A percentile compares a stretch with the other conserved stretches of the same genome.
Evolutionary conservation across 2,329 filamentous ascomycete genomes (phyloP).

Genomic region (Phoma sp.): DNA sequence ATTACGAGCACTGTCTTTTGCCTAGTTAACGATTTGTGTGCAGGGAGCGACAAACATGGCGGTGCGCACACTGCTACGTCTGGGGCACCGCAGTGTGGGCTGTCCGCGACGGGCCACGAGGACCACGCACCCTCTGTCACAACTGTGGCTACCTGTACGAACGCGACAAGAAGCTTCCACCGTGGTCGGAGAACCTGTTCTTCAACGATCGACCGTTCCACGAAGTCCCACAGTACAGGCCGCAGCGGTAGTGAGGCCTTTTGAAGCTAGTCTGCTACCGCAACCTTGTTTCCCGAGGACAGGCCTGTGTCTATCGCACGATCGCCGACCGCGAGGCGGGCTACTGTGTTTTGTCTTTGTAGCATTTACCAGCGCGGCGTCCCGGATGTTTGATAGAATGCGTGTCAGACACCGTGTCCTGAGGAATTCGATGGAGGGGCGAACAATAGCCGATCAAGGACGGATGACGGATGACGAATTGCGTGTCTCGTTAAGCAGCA

Average conservation of each 20-base stretch:
- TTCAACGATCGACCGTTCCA: constrained; percentile 47
- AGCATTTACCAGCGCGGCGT: constrained; percentile 27
- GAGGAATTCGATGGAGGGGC: neutral
- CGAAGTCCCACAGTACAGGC: constrained; percentile 30
- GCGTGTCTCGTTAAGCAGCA: neutral
- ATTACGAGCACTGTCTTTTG: neutral
- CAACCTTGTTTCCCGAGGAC: neutral
- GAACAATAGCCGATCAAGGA: constrained; percentile 2
- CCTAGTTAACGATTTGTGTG: constrained; percentile 21
- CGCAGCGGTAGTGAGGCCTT: constrained; percentile 21
- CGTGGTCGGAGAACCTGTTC: constrained; percentile 76
- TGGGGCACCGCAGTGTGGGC: constrained; percentile 94
- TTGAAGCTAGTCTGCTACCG: neutral
- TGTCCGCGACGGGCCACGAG: constrained; percentile 86
- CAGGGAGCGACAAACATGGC: constrained; percentile 81
- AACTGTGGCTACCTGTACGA: constrained; percentile 93
- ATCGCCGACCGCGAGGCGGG: neutral
- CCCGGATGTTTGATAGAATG: constrained; percentile 14
- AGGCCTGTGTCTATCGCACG: neutral
- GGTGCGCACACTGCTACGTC: constrained; percentile 84
- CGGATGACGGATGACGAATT: neutral
- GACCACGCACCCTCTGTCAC: constrained; percentile 84
- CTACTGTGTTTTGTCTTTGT: constrained; percentile 12
- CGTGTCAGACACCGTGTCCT: constrained; percentile 5
- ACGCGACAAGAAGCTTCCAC: constrained; percentile 81